A percentile compares a stretch with the other conserved stretches of the same genome.
Conservation (phyloP, 352 stramenopile species). For the Globisporangium perplexum region DNA sequence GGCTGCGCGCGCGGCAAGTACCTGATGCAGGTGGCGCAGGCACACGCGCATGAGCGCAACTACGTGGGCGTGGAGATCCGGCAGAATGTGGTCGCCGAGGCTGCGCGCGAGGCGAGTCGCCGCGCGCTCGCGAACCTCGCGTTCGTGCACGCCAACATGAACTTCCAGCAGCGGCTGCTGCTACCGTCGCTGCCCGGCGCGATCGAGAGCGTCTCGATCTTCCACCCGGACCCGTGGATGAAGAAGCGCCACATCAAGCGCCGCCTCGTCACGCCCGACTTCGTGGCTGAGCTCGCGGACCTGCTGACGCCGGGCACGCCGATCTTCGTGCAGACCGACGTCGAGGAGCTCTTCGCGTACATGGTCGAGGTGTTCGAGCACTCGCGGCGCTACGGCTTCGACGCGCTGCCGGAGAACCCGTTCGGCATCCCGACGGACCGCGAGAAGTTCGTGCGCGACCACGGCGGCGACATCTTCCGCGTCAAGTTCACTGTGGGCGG, state of each 20-base stretch:
- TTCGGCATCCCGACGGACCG: slow-evolving; percentile 69
- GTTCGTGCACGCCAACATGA: slow-evolving; percentile 85
- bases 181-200: slow-evolving; percentile 48
- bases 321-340: slow-evolving; percentile 80
- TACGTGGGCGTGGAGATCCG: slow-evolving; percentile 86
- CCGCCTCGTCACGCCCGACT: slow-evolving; percentile 62
- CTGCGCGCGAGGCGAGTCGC: slow-evolving; percentile 30
- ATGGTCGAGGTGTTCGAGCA: slow-evolving; percentile 76
- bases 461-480: slow-evolving; percentile 72
- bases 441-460: slow-evolving; percentile 55
- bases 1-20: slow-evolving; percentile 73
- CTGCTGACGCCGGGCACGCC: slow-evolving; percentile 48
- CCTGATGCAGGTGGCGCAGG: slow-evolving; percentile 54
- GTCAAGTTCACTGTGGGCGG: slow-evolving; percentile 33
- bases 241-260: slow-evolving; percentile 86
- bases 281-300: slow-evolving; percentile 54
- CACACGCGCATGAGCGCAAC: slow-evolving; percentile 31
- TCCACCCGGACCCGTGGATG: slow-evolving; percentile 87
- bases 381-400: slow-evolving; percentile 33
- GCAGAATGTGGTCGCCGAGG: slow-evolving; percentile 64
- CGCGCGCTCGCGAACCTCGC: slow-evolving; percentile 56
- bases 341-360: slow-evolving; percentile 77
- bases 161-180: slow-evolving; percentile 60
- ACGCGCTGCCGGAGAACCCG: slow-evolving; percentile 42
- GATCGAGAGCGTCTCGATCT: slow-evolving; percentile 78